Base-by-base conservation (phyloP, 1,284 basidiomycete species). In the Apiotrichum laibachii region DNA sequence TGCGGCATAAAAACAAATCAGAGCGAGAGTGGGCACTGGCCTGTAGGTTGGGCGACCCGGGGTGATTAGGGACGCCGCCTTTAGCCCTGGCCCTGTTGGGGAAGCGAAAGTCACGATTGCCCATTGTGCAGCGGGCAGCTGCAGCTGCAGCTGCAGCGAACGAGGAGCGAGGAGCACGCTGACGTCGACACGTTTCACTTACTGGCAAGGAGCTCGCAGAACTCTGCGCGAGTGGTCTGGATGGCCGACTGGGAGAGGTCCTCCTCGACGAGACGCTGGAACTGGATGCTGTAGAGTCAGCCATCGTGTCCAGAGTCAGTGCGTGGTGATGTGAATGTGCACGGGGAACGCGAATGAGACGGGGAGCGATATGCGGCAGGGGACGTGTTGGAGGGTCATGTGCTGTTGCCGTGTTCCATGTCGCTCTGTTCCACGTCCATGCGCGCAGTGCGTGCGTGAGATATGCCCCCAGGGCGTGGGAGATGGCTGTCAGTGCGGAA, bases 191-290 rank as follows among this genome's bases (percentile, higher is more conserved):
- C 26, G 26, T 31, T 31, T 31, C 26, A 67, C 76, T 63, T 47
- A 77, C 75, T 86, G 13, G 90, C 89, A 21, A 93, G 75, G 22
- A 93, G 83, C 73, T 93, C 90, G 74, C 88, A 91, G 26, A 92
- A 82, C 45, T 82, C 85, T 2, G 90, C 86, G n/a, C 87, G 81
- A n/a, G 85, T 81, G 21, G 77, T 72, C 68, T 88, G 86, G 40
- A 92, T 81, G 18, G 85, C 86, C 18, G 88, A 83, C 77, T 87
- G 87, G 18, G 88, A 88, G 43, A 94, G 81, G 68, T 91, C 85
- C 8, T 80, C 79, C 31, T 84, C 84, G 0, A 84, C 82, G 10
- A 81, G 68, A 15, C 68, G 68, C 44, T 75, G 65, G 55, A 78
- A 80, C 54, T 77, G 78, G 6, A 80, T 67, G 12, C 77, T 75